Conservation (phyloP, 2,329 filamentous ascomycete species). For the Macroventuria anomochaeta region DNA sequence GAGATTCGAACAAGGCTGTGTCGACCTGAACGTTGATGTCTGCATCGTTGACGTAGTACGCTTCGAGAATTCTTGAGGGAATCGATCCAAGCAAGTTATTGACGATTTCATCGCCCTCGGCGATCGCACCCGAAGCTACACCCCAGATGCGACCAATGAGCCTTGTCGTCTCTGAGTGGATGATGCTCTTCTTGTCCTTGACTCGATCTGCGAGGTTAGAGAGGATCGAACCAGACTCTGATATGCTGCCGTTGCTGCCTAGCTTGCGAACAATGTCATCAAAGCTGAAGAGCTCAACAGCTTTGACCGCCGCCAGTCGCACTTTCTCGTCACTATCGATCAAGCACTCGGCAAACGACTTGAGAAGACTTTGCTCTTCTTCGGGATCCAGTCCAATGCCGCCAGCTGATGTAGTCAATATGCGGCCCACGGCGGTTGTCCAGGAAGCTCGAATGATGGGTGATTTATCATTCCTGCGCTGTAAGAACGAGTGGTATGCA, state of each 20-base stretch:
- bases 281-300: slow-evolving; percentile 81
- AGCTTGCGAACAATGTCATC: slow-evolving; percentile 82
- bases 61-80: slow-evolving; percentile 83
- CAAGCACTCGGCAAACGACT: slow-evolving; percentile 78
- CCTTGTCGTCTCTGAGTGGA: slow-evolving; percentile 86
- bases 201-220: slow-evolving; percentile 84
- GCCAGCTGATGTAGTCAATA: slow-evolving; percentile 88
- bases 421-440: slow-evolving; percentile 82
- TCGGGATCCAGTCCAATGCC: slow-evolving; percentile 84
- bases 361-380: slow-evolving; percentile 78
- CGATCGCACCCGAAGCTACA: slow-evolving; percentile 87
- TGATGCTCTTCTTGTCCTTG: slow-evolving; percentile 80
- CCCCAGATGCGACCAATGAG: slow-evolving; percentile 89
- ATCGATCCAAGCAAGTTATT: slow-evolving; percentile 78
- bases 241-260: slow-evolving; percentile 75
- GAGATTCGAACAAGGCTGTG: slow-evolving; percentile 81
- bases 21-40: slow-evolving; percentile 87
- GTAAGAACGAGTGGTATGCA: slow-evolving; percentile 84
- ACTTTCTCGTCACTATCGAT: slow-evolving; percentile 91
- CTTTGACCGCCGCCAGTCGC: slow-evolving; percentile 84
- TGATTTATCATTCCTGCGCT: slow-evolving; percentile 85
- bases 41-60: slow-evolving; percentile 86
- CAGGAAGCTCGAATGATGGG: slow-evolving; percentile 82
- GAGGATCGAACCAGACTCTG: slow-evolving; percentile 78
- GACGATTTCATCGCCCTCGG: slow-evolving; percentile 79